phyloP scores from a whole-genome alignment of 2,329 filamentous ascomycete genomes.

The Cadophora sp. region DNA sequence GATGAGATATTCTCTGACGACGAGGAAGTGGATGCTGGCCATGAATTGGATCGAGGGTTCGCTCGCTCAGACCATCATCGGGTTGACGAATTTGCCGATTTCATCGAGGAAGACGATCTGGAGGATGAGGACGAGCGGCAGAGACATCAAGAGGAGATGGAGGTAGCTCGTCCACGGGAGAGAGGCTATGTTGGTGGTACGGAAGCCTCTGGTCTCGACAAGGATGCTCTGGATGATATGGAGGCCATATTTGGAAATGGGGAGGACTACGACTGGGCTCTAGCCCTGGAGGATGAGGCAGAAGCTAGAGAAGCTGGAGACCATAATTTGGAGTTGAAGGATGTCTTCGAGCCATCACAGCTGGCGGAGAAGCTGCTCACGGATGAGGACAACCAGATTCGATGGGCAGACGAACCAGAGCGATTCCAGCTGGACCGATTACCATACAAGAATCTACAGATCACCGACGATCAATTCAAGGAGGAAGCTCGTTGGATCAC shows the following conservation, averaged over 20 bases:
- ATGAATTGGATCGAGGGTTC: conserved; percentile 49
- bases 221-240: conserved; percentile 94
- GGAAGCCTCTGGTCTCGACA: conserved; percentile 85
- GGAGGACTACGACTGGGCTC: conserved; percentile 93
- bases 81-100: conserved; percentile 87
- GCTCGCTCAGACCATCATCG: conserved; percentile 57
- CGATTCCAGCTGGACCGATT: conserved; percentile 92
- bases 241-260: conserved; percentile 95
- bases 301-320: conserved; percentile 81
- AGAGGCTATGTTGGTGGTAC: conserved; percentile 73
- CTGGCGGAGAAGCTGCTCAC: conserved; percentile 93
- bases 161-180: conserved; percentile 82
- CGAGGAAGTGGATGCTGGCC: conserved; percentile 73
- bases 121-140: conserved; percentile 82
- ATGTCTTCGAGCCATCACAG: conserved; percentile 97
- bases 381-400: conserved; percentile 92
- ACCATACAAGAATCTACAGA: conserved; percentile 81
- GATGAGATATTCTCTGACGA: conserved; percentile 96
- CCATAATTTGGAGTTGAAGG: conserved; percentile 89
- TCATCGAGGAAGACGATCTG: conserved; percentile 95
- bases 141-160: conserved; percentile 81
- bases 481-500: conserved; percentile 95
- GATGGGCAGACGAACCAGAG: conserved; percentile 88
- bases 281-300: conserved; percentile 86
- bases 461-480: conserved; percentile 83